phyloP scores from a whole-genome alignment of 768 basidiomycete genomes.

The Leccinum ochraceum region DNA sequence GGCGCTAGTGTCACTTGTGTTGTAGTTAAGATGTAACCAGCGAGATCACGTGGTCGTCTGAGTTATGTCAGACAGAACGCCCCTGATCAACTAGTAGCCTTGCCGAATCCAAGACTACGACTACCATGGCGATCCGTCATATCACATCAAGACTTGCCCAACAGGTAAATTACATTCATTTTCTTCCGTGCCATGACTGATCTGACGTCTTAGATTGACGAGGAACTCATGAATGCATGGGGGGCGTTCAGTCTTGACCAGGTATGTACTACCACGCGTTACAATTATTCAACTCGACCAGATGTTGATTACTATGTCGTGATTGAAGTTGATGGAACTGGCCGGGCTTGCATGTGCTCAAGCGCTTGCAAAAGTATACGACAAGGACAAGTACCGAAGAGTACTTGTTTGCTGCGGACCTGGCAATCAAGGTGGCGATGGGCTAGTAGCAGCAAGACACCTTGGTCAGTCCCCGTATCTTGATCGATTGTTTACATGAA shows the following conservation, averaged over 20 bases:
- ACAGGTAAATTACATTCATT: slow-evolving; percentile 47
- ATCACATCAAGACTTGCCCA: slow-evolving; percentile 74
- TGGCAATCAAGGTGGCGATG: slow-evolving; percentile 97
- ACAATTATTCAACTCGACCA: neutral
- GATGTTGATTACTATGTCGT: slow-evolving; percentile 1
- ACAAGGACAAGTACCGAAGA: slow-evolving; percentile 61
- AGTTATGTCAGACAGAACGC: neutral
- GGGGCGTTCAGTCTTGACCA: slow-evolving; percentile 97
- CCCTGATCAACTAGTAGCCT: neutral
- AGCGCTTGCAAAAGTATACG: slow-evolving; percentile 76
- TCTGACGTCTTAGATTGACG: slow-evolving; percentile 69
- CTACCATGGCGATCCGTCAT: slow-evolving; percentile 58
- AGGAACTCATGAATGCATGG: slow-evolving; percentile 84
- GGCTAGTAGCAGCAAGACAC: slow-evolving; percentile 94
- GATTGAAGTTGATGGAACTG: slow-evolving; percentile 85
- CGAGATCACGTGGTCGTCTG: neutral
- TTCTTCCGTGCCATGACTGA: neutral
- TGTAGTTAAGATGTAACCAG: slow-evolving; percentile 6
- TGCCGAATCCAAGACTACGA: slow-evolving; percentile 8
- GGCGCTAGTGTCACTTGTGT: neutral
- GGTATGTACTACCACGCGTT: slow-evolving; percentile 39
- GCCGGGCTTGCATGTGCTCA: slow-evolving; percentile 95
- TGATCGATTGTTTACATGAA: neutral
- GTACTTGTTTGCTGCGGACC: slow-evolving; percentile 97
- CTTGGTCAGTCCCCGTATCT: slow-evolving; percentile 53